Evolutionary conservation across 2,329 filamentous ascomycete species (phyloP).

Genomic region (Penicillium glabrum): DNA sequence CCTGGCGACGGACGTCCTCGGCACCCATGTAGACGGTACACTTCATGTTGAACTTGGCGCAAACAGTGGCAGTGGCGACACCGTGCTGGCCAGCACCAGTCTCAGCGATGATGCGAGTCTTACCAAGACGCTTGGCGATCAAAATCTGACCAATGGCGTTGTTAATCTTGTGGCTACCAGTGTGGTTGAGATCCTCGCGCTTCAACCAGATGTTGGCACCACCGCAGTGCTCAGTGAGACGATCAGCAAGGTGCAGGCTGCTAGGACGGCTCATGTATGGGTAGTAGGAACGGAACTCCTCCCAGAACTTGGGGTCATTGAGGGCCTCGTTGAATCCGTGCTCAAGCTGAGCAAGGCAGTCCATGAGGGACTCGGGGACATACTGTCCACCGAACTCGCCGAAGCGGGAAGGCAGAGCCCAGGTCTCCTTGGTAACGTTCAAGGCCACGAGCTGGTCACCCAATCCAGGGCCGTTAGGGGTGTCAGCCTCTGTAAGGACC

Average conservation of each 20-base stretch:
- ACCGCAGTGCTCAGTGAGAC: conserved; percentile 82
- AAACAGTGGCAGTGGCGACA: conserved; percentile 95
- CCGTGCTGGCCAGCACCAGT: conserved; percentile 97
- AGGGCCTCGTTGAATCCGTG: conserved; percentile 84
- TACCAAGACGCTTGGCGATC: conserved; percentile 79
- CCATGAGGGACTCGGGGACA: conserved; percentile 96
- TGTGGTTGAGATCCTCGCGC: conserved; percentile 96
- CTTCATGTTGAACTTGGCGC: conserved; percentile 97
- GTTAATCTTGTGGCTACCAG: conserved; percentile 99
- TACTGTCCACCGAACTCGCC: conserved; percentile 97
- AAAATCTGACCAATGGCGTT: conserved; percentile 94
- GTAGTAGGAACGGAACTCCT: conserved; percentile 94
- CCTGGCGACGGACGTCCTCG: conserved; percentile 93
- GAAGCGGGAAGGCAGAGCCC: conserved; percentile 78
- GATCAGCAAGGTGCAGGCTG: conserved; percentile 83
- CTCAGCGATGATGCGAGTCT: conserved; percentile 96
- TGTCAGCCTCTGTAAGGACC: conserved; percentile 61
- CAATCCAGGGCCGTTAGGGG: conserved; percentile 62
- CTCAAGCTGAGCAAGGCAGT: conserved; percentile 88
- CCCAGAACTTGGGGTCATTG: conserved; percentile 91
- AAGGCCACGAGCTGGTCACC: conserved; percentile 83
- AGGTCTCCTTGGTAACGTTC: conserved; percentile 59
- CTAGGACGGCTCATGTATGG: conserved; percentile 96
- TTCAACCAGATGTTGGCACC: conserved; percentile 98
- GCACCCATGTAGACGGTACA: conserved; percentile 99